These are phyloP conservation scores for Friedmanniomyces simplex DNA, from an alignment of 495 filamentous ascomycete genomes.

Conservation along the genomic window DNA sequence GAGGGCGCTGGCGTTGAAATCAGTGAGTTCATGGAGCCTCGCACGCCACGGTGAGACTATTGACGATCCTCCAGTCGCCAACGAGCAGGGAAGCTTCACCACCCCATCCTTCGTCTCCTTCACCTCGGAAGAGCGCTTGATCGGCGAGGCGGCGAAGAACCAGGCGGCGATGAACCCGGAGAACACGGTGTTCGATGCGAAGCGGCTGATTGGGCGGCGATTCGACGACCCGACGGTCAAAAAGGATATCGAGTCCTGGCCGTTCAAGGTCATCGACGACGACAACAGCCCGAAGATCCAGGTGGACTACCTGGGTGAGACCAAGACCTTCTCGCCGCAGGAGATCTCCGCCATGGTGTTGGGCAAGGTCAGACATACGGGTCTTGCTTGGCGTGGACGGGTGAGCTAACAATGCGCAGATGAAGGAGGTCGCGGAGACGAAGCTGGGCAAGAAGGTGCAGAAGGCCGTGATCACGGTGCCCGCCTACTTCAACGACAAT, in stretches of 20 bases:
- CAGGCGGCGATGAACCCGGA: conserved; percentile 98
- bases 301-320: conserved; percentile 91
- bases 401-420: conserved; percentile 38
- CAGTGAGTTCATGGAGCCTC: conserved; percentile 41
- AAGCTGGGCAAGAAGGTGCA: conserved; percentile 92
- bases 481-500: conserved; percentile 99
- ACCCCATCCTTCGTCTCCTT: conserved; percentile 99
- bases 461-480: conserved; percentile 95
- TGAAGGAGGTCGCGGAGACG: conserved; percentile 93
- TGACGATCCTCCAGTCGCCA: conserved; percentile 27
- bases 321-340: conserved; percentile 91
- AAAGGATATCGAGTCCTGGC: conserved; percentile 96
- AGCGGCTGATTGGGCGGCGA: conserved; percentile 65
- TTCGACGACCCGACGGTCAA: conserved; percentile 93
- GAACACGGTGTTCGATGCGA: conserved; percentile 98
- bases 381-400: neutral
- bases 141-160: conserved; percentile 99
- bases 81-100: conserved; percentile 95
- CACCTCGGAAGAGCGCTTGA: conserved; percentile 96
- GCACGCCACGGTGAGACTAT: neutral
- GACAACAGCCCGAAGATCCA: conserved; percentile 82
- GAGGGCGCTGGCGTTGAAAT: conserved; percentile 99
- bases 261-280: conserved; percentile 93
- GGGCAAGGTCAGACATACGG: conserved; percentile 30
- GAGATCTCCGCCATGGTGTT: conserved; percentile 90